Base-by-base conservation (phyloP, 345 rosid species). In the Atalantia buxifolia region DNA sequence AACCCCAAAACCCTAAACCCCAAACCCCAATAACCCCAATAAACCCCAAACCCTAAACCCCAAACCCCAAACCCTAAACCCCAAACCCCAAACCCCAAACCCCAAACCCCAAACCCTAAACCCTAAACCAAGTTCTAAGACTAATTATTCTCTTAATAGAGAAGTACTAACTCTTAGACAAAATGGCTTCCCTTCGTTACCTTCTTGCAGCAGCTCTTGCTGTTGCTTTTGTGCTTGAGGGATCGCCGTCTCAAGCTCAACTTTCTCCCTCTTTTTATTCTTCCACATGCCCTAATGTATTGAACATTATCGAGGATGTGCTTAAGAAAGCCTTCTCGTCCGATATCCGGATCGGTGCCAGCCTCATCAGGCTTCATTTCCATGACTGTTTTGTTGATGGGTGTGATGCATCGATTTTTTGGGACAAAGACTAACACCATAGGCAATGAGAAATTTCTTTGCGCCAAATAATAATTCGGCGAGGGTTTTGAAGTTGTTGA, bases 371-470 rank as follows among this genome's bases (percentile, higher is more conserved):
- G 84, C 87, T 86, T 77, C 87, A 86, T 76, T 86, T 86, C 80
- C 89, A 86, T 55, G 89, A 86, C 77, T 86, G 88, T 75, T 86
- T 86, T 73, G 85, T 86, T 42, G 36, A 84, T 30, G 93, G 92
- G 8, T 91, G 94, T 60, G 92, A 91, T 78, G 91, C 77, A 25
- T 89, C 94, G 12, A 65, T 87, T 60, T 38, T 91, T 80, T 77
- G 89, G 60, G 92, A 91, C 79, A n/a, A n/a, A 79, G 82, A 74
- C 75, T 4, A 50, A 71, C 5, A 77, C 91, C 4, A 83, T 86
- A 63, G 27, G 59, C 5, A 82, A 84, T 6, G 92, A 91, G 78
- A 91, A 91, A 81, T 84, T 84, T 64, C 92, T n/a, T n/a, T 8
- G 0, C n/a, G 55, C 84, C 90, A 5, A 91, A 88, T 33, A 83